Base-by-base conservation (phyloP, 148 eudicot species). In the Vaccinium macrocarpon region DNA sequence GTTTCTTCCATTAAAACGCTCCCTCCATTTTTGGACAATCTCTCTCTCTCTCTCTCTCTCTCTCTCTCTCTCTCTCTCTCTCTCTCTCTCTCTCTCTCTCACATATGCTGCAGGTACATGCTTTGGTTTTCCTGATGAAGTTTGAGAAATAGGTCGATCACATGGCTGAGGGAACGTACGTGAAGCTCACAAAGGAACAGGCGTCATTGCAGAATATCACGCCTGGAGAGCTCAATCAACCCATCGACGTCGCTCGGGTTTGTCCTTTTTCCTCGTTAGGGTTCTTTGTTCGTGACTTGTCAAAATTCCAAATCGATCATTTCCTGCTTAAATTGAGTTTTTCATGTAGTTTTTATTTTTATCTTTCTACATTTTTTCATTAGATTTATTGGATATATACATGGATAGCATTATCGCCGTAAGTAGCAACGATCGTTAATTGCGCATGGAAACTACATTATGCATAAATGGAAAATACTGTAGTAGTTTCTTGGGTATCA, bases 191-290 rank as follows among this genome's bases (percentile, higher is more conserved):
- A 23, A 86, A 83, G 82, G 92, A 87, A 1, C 90, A 88, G 42
- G 89, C 80, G 6, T 73, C 90, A 16, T 85, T 90, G n/a, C 87
- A 88, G 83, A 89, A 88, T 10, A 85, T 94, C 62, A 91, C 90
- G 5, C 94, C 97, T 52, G 95, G 94, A 78, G 97, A 94, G 84
- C 91, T 94, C 73, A 92, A 92, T 76, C 92, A 94, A 87, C 93
- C 97, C 81, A 89, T 94, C 81, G 89, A 91, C 68, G 85, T 94
- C 32, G 90, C 87, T 84, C 88, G 85, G 93, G 95, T 94, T 51
- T 73, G 27, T 23, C 35, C 64, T 27, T 29, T 72, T 13, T 29
- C 18, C 32, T 25, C 32, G 1, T 66, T 10, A 9, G 16, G 25
- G 64, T 13, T 66, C 6, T 66, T 6, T 66, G 7, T 46, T 64